These are phyloP conservation scores for Avicennia marina DNA, from an alignment of 257 asterid species.

Conservation along the genomic window DNA sequence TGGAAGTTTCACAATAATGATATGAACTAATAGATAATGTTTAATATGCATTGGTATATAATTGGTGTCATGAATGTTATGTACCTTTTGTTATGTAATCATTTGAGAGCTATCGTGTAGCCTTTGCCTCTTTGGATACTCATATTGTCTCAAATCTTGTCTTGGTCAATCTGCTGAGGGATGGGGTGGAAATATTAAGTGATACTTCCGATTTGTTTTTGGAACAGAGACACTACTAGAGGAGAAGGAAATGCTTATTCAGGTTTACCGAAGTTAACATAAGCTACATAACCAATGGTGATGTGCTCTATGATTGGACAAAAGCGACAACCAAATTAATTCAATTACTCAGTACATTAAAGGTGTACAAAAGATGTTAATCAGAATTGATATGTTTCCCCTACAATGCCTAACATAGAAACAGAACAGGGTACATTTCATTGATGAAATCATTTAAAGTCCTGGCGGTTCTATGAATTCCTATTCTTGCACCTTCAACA, in stretches of 20 bases:
- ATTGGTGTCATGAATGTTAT: not conserved
- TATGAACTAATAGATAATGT: not conserved
- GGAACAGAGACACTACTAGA: too few species aligned
- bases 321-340: too few species aligned
- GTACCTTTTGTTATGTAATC: not conserved
- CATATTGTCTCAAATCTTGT: not conserved
- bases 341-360: not conserved
- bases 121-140: not conserved
- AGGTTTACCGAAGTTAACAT: too few species aligned
- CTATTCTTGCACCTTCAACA: not conserved
- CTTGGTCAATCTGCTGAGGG: not conserved
- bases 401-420: not conserved
- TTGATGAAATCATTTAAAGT: not conserved
- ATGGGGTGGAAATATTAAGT: too few species aligned
- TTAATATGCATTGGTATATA: not conserved
- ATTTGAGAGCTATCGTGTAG: not conserved
- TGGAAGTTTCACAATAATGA: slow-evolving; percentile 11
- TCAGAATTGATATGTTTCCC: not conserved
- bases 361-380: slow-evolving; percentile 12
- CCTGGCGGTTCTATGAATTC: not conserved
- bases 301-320: too few species aligned
- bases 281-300: too few species aligned
- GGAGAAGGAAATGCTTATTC: too few species aligned
- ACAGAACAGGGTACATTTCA: not conserved
- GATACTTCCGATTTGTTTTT: too few species aligned